These are phyloP conservation scores for Lichtheimia ornata DNA, from an alignment of 371 early-diverging fungal genomes.

Conservation along the genomic window DNA sequence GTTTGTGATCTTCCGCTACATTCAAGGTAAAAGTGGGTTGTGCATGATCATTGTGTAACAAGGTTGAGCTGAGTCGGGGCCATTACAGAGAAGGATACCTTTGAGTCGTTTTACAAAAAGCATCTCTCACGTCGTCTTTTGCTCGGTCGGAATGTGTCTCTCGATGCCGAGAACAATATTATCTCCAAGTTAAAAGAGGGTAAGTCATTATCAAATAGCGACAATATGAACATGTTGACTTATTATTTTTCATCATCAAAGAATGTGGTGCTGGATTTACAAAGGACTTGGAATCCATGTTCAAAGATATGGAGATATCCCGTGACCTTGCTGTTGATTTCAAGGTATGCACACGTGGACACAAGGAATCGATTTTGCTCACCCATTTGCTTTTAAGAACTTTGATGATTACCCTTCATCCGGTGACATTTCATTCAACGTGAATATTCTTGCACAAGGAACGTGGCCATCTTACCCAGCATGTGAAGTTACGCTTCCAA, in stretches of 20 bases:
- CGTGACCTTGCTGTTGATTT: slow-evolving; percentile 64
- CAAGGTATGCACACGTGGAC: slow-evolving; percentile 38
- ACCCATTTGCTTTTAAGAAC: not conserved
- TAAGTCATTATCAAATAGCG: slow-evolving; percentile 18
- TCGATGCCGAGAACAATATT: slow-evolving; percentile 85
- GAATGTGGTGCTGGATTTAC: slow-evolving; percentile 93
- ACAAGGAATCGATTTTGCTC: not conserved
- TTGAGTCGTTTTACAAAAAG: slow-evolving; percentile 94
- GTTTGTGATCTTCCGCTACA: slow-evolving; percentile 83
- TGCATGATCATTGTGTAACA: not conserved
- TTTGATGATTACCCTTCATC: slow-evolving; percentile 39
- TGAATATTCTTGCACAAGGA: slow-evolving; percentile 83
- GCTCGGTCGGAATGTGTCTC: slow-evolving; percentile 71
- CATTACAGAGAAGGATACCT: slow-evolving; percentile 80
- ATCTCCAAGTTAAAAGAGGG: slow-evolving; percentile 78
- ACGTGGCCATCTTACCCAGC: slow-evolving; percentile 91
- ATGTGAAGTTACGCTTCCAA: slow-evolving; percentile 65
- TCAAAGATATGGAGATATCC: slow-evolving; percentile 86
- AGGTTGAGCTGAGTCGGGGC: too few species aligned
- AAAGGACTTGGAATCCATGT: slow-evolving; percentile 91
- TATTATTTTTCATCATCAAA: slow-evolving; percentile 11
- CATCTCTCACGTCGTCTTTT: slow-evolving; percentile 89
- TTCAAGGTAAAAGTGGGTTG: slow-evolving; percentile 58
- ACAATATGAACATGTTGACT: not conserved
- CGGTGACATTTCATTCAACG: slow-evolving; percentile 66